Evolutionary conservation across 2,329 filamentous ascomycete species (phyloP).

Genomic region (Xylariaceae sp.): DNA sequence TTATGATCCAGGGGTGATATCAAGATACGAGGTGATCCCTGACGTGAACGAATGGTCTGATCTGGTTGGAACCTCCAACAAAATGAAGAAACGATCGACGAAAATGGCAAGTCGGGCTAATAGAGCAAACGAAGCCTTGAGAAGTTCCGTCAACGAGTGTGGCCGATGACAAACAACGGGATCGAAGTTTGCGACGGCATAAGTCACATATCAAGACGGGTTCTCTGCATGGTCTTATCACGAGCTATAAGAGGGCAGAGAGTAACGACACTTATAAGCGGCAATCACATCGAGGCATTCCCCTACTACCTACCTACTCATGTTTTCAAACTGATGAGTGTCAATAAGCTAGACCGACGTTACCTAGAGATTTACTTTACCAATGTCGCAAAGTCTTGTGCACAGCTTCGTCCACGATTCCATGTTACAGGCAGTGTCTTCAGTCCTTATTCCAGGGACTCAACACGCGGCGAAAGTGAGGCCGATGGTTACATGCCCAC

Average conservation of each 20-base stretch:
- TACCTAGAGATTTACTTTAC: not conserved
- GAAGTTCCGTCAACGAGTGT: not conserved
- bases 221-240: not conserved
- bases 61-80: not conserved
- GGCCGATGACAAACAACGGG: no score
- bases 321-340: not conserved
- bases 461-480: not conserved
- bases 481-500: not conserved
- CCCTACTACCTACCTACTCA: not conserved
- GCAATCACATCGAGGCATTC: conserved; percentile 6
- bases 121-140: no score
- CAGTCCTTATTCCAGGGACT: not conserved
- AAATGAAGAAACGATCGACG: not conserved
- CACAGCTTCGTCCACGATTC: not conserved
- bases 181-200: not conserved
- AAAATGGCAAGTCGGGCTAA: no score
- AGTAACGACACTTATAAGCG: conserved; percentile 6
- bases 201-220: not conserved
- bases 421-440: conserved; percentile 1
- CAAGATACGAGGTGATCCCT: no score
- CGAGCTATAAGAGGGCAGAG: not conserved
- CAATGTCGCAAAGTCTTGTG: not conserved
- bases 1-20: no score
- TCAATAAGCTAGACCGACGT: not conserved
- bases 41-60: not conserved